These are phyloP conservation scores for Athelia psychrophila DNA, from an alignment of 1,284 basidiomycete species.

Conservation along the genomic window DNA sequence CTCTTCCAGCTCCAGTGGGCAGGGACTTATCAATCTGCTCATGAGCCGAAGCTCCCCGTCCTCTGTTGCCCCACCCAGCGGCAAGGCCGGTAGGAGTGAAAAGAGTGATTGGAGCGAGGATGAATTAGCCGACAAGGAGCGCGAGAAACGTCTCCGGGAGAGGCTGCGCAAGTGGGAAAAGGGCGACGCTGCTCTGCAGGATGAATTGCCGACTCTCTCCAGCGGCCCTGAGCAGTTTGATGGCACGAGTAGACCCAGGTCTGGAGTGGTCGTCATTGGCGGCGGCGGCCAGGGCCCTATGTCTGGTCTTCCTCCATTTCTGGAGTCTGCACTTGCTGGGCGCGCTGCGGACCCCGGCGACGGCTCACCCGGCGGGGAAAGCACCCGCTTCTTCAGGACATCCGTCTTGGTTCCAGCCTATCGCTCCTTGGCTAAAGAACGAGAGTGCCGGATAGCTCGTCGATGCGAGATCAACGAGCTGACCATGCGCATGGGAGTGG, in stretches of 20 bases:
- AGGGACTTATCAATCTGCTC: slow-evolving; percentile 39
- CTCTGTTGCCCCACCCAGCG: slow-evolving; percentile 11
- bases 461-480: slow-evolving; percentile 77
- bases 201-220: slow-evolving; percentile 58
- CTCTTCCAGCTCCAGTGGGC: slow-evolving; percentile 25
- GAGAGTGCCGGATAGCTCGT: slow-evolving; percentile 52
- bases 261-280: slow-evolving; percentile 55
- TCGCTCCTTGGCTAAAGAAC: slow-evolving; percentile 57
- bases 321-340: slow-evolving; percentile 9
- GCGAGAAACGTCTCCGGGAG: slow-evolving; percentile 66
- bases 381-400: slow-evolving; percentile 62
- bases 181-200: slow-evolving; percentile 48
- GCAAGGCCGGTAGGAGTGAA: slow-evolving; percentile 24
- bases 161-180: slow-evolving; percentile 71
- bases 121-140: slow-evolving; percentile 55
- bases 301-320: slow-evolving; percentile 23
- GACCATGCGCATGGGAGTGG: slow-evolving; percentile 76
- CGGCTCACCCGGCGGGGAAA: slow-evolving; percentile 15
- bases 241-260: slow-evolving; percentile 28
- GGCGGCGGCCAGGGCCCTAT: slow-evolving; percentile 28
- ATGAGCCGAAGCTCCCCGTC: slow-evolving; percentile 30
- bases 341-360: slow-evolving; percentile 10
- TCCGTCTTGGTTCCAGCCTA: slow-evolving; percentile 67
- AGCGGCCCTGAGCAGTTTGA: slow-evolving; percentile 34
- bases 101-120: slow-evolving; percentile 60